These are phyloP conservation scores for Noccaea caerulescens DNA, from an alignment of 345 rosid species.

Conservation along the genomic window DNA sequence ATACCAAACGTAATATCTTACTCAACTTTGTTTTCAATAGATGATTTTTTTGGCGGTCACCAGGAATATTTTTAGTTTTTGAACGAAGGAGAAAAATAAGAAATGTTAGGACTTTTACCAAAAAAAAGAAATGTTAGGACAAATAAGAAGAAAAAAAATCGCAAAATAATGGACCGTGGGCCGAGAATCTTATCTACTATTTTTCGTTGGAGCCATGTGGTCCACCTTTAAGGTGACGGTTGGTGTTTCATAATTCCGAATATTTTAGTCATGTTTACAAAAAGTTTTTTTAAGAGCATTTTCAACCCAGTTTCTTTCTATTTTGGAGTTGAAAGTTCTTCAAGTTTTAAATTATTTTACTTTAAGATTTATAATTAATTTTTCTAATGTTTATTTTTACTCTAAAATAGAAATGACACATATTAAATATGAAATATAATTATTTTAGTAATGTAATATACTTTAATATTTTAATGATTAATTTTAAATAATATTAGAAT, in stretches of 20 bases:
- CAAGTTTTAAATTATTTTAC: too few species aligned
- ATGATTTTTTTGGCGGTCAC: background rate
- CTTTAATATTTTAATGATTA: too few species aligned
- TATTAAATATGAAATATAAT: too few species aligned
- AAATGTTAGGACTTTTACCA: slow-evolving; percentile 21
- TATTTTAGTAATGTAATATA: too few species aligned
- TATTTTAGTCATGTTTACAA: slow-evolving; percentile 20
- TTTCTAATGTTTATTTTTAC: too few species aligned
- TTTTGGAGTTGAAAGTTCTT: too few species aligned
- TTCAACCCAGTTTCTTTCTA: too few species aligned
- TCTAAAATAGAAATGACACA: too few species aligned
- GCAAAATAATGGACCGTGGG: slow-evolving; percentile 26
- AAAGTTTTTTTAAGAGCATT: too few species aligned
- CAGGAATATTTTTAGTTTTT: background rate
- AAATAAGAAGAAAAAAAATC: background rate
- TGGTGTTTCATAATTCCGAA: slow-evolving; percentile 36
- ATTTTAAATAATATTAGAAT: too few species aligned
- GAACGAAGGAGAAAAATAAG: slow-evolving; percentile 3
- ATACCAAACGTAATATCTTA: background rate
- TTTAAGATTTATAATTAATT: too few species aligned
- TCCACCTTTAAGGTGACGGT: slow-evolving; percentile 41
- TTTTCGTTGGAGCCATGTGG: slow-evolving; percentile 27
- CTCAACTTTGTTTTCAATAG: slow-evolving; percentile 11
- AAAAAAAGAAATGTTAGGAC: slow-evolving; percentile 6
- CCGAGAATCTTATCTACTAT: slow-evolving; percentile 30